These are phyloP conservation scores for Cephaloascus fragrans DNA, from an alignment of 805 yeast genomes.

Conservation along the genomic window DNA sequence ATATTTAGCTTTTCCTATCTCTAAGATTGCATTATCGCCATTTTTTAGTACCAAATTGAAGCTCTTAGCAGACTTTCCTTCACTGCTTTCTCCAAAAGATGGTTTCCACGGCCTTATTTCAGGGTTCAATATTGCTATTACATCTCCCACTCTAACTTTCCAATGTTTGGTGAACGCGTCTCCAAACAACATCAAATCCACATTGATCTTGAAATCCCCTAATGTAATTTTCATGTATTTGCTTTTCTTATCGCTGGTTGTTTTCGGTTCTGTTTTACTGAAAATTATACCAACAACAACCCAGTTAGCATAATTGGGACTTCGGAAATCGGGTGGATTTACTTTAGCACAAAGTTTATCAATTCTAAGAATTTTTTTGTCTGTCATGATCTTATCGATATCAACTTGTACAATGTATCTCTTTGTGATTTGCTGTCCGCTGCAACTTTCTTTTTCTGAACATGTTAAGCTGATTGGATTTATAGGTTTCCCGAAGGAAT, in stretches of 20 bases:
- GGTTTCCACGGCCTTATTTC: slow-evolving; percentile 31
- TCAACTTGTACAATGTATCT: slow-evolving; percentile 32
- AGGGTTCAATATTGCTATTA: slow-evolving; percentile 73
- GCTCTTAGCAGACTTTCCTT: slow-evolving; percentile 8
- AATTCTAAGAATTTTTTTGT: slow-evolving; percentile 46
- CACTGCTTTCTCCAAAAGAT: slow-evolving; percentile 8
- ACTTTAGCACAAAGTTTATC: slow-evolving; percentile 57
- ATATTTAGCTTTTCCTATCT: slow-evolving; percentile 63
- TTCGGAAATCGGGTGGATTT: slow-evolving; percentile 54
- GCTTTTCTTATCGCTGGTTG: slow-evolving; percentile 26
- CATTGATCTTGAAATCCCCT: slow-evolving; percentile 55
- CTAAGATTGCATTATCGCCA: slow-evolving; percentile 45
- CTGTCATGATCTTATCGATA: slow-evolving; percentile 28
- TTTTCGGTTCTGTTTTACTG: slow-evolving; percentile 42
- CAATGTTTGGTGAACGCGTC: slow-evolving; percentile 61
- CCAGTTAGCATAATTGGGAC: slow-evolving; percentile 71
- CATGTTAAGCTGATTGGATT: not conserved
- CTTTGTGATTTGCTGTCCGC: slow-evolving; percentile 31
- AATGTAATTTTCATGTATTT: slow-evolving; percentile 55
- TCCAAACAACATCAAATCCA: slow-evolving; percentile 58
- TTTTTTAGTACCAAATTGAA: slow-evolving; percentile 51
- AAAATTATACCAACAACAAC: slow-evolving; percentile 66
- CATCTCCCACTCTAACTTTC: slow-evolving; percentile 66
- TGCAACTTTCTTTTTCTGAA: slow-evolving; percentile 35
- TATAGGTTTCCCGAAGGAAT: not conserved